Base-by-base conservation (phyloP, 2,329 filamentous ascomycete species). In the Arthroderma sp. region DNA sequence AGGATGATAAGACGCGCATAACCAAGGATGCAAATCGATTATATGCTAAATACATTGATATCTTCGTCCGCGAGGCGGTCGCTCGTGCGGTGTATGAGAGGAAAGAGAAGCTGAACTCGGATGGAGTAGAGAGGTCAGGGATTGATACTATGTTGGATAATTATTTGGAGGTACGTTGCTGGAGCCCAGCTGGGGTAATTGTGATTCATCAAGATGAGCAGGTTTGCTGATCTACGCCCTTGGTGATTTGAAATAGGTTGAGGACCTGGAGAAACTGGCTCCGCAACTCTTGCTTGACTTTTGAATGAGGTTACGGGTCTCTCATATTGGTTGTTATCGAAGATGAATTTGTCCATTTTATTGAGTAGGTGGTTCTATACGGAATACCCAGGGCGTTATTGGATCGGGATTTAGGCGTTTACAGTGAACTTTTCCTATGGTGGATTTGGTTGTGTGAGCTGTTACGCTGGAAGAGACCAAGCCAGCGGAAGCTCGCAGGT, bases 41-140 rank as follows among this genome's bases (percentile, higher is more conserved):
- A 1, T 75, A 88, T 47, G 82, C 79, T 9, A 86, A 82, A 65
- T 96, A 96, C 60, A 74, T 95, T 63, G 86, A 95, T 62, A 77
- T 89, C 0, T 96, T 95, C 65, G 83, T 94, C 43, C 74, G 83
- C 49, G 89, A 96, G 67, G 85, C 86, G 1, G 79, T 96, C 59
- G 85, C 86, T 10, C 68, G 89, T 57, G 80, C 85, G 34, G 77
- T 80, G 6, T 78, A 79, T 47, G 83, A 85, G 68, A 80, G 81
- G 58, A 69, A 61, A 36, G 64, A 70, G 62, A 61, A 61, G 31
- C 60, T 56, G 55, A 57, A 44, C 55, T 42, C 51, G 56, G 46
- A 48, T 60, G 49, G 50, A 55, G 42, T 50, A 53, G 52, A 47
- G 50, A 57, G 51, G 49, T 49, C 42, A 47, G 48, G 31, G 57